Base-by-base conservation (phyloP, 2,329 filamentous ascomycete genomes). In the Hypoxylon sp. region DNA sequence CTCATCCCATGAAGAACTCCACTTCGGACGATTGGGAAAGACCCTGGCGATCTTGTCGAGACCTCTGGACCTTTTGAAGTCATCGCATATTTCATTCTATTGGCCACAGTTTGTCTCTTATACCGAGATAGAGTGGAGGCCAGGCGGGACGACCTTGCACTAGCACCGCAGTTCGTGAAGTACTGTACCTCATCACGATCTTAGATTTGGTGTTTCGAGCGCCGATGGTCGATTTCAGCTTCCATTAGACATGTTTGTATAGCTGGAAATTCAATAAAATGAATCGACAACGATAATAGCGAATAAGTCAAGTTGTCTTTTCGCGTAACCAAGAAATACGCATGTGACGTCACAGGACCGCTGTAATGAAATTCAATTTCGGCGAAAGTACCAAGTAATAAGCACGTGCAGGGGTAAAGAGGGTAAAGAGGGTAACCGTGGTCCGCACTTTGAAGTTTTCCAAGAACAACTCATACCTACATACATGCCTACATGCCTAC, bases 81-180 rank as follows among this genome's bases (percentile, higher is more conserved):
- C 75, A 78, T 76, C 60, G 66, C 65, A 70, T 74, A 76, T 75
- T 73, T 75, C 75, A 76, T 75, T 65, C 55, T 67, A 77, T 76
- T 75, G 72, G 74, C 66, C 71, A 71, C 63, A 38, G 30, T 43
- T 48, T 49, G 45, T 9, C 45, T 51, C 21, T 46, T 60, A 30
- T 68, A 66, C 55, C 55, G 68, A 68, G 50, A 59, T 58, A 48
- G 48, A 38, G 59, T 64, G 62, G 65, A 68, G 68, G 61, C 38
- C 21, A 21, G 56, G 25, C 48, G 36, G 67, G 48, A 45, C 56
- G 46, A 51, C 48, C 41, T 66, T 66, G 62, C 55, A 45, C 49
- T 64, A 65, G 57, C 49, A 55, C 46, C 21, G 19, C 25, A 19
- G 14, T 41, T 45, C 25, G 46, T 32, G 41, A 13, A 45, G 36